Base-by-base conservation (phyloP, 306 rosid genomes). In the Dalbergia oliveri region DNA sequence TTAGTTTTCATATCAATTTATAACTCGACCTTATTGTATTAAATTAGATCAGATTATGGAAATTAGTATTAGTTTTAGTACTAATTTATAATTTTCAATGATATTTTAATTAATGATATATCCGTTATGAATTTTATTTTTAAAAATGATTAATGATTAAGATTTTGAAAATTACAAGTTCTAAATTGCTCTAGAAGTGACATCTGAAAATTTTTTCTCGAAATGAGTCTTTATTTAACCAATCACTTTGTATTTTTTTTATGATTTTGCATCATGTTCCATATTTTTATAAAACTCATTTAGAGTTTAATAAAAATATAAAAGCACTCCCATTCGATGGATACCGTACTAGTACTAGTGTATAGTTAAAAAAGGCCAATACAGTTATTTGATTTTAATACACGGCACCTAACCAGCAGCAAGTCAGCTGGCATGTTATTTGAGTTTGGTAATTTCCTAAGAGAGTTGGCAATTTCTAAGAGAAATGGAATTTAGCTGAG, bases 391-490 rank as follows among this genome's bases (percentile, higher is more conserved):
- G 8, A 66, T 56, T 50, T 12, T 51, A 65, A 21, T 9, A 68
- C 78, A 64, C 67, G 82, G 73, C 78, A 81, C 81, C 82, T 44
- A 69, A 37, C 39, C 18, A 53, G 49, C 31, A 26, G 62, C 50
- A 65, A 33, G 79, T 71, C 26, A 62, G 19, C 4, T 82, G 64
- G 64, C 76, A 78, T 26, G 86, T 69, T 72, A 72, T 72, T 65
- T 3, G 34, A 19, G 49, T 72, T 54, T 72, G 83, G 83, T 83
- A 83, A 72, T 64, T 77, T 77, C 71, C 86, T 67, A 64, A 43
- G 50, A 71, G 35, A 53, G 62, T 82, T 77, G 82, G 34, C 59
- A 83, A 83, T 78, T 64, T 65, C 82, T 72, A 77, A 82, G 72
- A 41, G 15, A 21, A 66, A 68, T 4, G 81, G 74, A 53, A 77